Percentiles rank a stretch among this genome's conserved stretches.
Evolutionary conservation across 1,284 basidiomycete genomes (phyloP).

Genomic region (Ganoderma meredithae): DNA sequence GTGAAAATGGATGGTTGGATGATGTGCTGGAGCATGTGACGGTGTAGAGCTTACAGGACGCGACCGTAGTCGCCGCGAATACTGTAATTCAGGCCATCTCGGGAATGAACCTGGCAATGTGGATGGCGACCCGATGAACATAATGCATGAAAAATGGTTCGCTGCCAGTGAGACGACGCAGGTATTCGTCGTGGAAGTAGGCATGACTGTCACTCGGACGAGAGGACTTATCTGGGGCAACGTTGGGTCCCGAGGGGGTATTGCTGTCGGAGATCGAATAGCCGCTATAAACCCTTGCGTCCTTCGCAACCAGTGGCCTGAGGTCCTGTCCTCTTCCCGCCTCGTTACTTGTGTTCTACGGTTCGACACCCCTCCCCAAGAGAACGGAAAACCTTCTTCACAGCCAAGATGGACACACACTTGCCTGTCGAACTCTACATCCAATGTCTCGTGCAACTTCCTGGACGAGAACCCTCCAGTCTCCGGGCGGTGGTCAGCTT

Average conservation of each 20-base stretch:
- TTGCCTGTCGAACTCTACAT: conserved; percentile 39
- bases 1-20: not conserved
- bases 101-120: not conserved
- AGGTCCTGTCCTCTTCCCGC: not conserved
- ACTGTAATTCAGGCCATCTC: not conserved
- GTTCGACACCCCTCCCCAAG: not conserved
- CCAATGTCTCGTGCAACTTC: conserved; percentile 40
- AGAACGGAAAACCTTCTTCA: not conserved
- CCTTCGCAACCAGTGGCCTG: not conserved
- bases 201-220: not conserved
- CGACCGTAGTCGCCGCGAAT: too few relatives aligned
- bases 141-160: not conserved
- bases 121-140: not conserved
- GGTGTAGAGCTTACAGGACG: not conserved
- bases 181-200: not conserved
- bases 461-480: conserved; percentile 37
- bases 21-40: not conserved
- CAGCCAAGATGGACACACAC: conserved; percentile 1
- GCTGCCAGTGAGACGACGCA: not conserved
- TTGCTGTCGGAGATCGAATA: conserved; percentile 1
- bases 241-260: conserved; percentile 1
- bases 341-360: not conserved
- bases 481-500: conserved; percentile 40
- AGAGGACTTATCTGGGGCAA: not conserved
- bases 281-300: not conserved